Evolutionary conservation across 73 alveolate genomes (phyloP).

Genomic region (Tetrahymena thermophila): DNA sequence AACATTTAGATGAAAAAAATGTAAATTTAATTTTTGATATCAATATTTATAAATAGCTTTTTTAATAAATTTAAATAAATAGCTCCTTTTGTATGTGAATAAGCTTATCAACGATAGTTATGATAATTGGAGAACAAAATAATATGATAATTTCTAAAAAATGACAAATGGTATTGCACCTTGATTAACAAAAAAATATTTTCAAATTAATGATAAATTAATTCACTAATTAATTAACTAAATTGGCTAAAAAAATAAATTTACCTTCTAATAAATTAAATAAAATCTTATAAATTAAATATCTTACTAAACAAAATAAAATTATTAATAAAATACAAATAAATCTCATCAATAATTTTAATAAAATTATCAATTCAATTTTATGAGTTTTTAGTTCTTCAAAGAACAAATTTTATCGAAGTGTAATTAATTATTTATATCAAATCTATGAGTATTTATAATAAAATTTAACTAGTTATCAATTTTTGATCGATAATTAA

Average conservation of each 20-base stretch:
- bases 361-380: not conserved
- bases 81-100: slow-evolving; percentile 22
- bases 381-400: not conserved
- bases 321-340: no score
- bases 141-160: slow-evolving; percentile 42
- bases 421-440: not conserved
- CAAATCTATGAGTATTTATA: not conserved
- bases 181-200: not conserved
- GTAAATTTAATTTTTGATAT: not conserved
- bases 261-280: not conserved
- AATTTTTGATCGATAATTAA: no score
- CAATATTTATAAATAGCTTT: not conserved
- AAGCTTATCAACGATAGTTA: slow-evolving; percentile 24
- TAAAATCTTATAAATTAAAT: not conserved
- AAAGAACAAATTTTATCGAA: not conserved
- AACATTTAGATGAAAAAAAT: not conserved
- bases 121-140: slow-evolving; percentile 45
- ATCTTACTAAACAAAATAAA: not conserved
- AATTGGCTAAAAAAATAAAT: not conserved
- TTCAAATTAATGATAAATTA: no score
- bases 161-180: slow-evolving; percentile 46
- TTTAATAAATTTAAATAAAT: not conserved
- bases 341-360: no score
- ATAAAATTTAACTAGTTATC: no score
- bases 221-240: no score